Base-by-base conservation (phyloP, 2,329 filamentous ascomycete genomes). In the Zalaria sp. region DNA sequence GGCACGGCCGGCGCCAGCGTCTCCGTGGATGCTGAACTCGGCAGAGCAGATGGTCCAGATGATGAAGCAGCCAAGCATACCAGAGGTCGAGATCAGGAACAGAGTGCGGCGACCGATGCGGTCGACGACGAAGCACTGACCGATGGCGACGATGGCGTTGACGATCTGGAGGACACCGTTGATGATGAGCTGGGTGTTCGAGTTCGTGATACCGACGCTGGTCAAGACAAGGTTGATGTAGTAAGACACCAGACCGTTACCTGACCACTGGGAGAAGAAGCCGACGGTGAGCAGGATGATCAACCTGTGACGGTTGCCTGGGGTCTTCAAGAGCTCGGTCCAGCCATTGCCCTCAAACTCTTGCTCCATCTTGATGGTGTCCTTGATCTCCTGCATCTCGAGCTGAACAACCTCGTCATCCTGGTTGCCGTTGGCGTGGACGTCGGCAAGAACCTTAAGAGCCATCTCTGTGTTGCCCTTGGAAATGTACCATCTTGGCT, bases 191-290 rank as follows among this genome's bases (percentile, higher is more conserved):
- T 65, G 61, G 9, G 55, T 58, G 43, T 54, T 52, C 35, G 50
- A 44, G 41, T 55, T 50, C 27, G 51, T 60, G 45, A 62, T 55
- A 32, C 60, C 60, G 34, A 61, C 56, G n/a, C 47, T 42, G 35
- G 60, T 48, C 37, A 63, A 46, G 27, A 61, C 55, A 25, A 56
- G 38, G 29, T 52, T 54, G 34, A 62, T 49, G 47, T 61, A 62
- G 53, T 63, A 69, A 1, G 61, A 65, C 28, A 68, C 63, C 5
- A 71, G 52, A 35, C 64, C 67, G 47, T 74, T 75, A 31, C 72
- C 73, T 41, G 65, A 71, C 69, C 70, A 76, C 47, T 77, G 73
- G 5, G 67, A 69, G 59, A 76, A 76, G 45, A 74, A 59, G 45
- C 72, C 72, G 5, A 71, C 61, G 25, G 65, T 62, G 38, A 75